These are phyloP conservation scores for Dothideomycetes sp. DNA, from an alignment of 2,329 filamentous ascomycete species.

Conservation along the genomic window DNA sequence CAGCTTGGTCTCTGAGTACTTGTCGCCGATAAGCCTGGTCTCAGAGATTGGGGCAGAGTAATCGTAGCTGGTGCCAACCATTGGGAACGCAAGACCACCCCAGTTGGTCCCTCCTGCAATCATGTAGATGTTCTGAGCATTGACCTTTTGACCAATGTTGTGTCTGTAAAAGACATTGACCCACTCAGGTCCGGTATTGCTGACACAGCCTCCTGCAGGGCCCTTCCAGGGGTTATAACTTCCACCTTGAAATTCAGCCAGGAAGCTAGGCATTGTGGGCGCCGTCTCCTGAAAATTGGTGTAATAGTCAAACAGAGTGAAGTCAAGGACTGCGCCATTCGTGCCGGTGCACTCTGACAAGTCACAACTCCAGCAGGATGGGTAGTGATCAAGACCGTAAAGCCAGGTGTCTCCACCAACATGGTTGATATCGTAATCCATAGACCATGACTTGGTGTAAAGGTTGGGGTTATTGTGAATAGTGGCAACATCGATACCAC, in stretches of 20 bases:
- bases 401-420: slow-evolving; percentile 41
- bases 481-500: slow-evolving; percentile 48
- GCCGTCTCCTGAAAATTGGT: slow-evolving; percentile 25
- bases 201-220: slow-evolving; percentile 38
- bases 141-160: slow-evolving; percentile 50
- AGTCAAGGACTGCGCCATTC: slow-evolving; percentile 46
- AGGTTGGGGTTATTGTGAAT: slow-evolving; percentile 51
- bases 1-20: slow-evolving; percentile 54
- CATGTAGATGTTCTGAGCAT: slow-evolving; percentile 51
- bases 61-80: slow-evolving; percentile 39
- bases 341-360: slow-evolving; percentile 48
- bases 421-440: slow-evolving; percentile 41
- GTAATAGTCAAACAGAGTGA: slow-evolving; percentile 38
- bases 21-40: slow-evolving; percentile 46
- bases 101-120: slow-evolving; percentile 54
- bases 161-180: slow-evolving; percentile 55
- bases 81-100: slow-evolving; percentile 47
- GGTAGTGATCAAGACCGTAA: slow-evolving; percentile 29
- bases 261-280: slow-evolving; percentile 41
- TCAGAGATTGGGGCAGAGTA: slow-evolving; percentile 53
- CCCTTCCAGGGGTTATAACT: slow-evolving; percentile 47
- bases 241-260: slow-evolving; percentile 51
- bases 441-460: slow-evolving; percentile 47
- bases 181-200: slow-evolving; percentile 45
- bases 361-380: slow-evolving; percentile 52